These are phyloP conservation scores for Huiozyma sinensis DNA, from an alignment of 805 yeast genomes.

Conservation along the genomic window DNA sequence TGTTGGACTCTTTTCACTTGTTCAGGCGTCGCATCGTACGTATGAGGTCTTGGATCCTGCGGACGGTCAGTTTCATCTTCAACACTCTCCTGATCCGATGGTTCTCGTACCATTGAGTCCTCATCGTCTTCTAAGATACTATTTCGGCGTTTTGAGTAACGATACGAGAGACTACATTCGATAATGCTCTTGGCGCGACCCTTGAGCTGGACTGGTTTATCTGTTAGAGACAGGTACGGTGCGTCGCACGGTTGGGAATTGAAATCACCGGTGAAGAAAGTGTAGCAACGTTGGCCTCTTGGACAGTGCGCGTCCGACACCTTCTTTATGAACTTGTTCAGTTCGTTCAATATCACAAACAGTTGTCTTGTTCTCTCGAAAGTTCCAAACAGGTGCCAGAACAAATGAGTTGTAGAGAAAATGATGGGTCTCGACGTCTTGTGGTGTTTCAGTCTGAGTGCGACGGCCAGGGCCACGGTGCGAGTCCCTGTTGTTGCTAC, in stretches of 20 bases:
- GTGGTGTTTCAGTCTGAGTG: slow-evolving; percentile 34
- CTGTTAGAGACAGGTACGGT: slow-evolving; percentile 62
- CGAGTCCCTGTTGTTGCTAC: slow-evolving; percentile 48
- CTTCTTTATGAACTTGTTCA: slow-evolving; percentile 38
- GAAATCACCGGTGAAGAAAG: slow-evolving; percentile 77
- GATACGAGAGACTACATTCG: slow-evolving; percentile 50
- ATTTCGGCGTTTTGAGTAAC: slow-evolving; percentile 37
- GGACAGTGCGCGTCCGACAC: slow-evolving; percentile 28
- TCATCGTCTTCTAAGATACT: slow-evolving; percentile 46
- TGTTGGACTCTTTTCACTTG: slow-evolving; percentile 34
- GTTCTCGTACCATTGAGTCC: slow-evolving; percentile 9
- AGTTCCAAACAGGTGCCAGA: slow-evolving; percentile 93
- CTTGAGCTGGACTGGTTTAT: slow-evolving; percentile 44
- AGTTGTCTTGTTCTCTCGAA: slow-evolving; percentile 81
- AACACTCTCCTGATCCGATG: slow-evolving; percentile 32
- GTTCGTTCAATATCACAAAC: slow-evolving; percentile 46
- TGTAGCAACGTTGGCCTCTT: slow-evolving; percentile 14
- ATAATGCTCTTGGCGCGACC: slow-evolving; percentile 43
- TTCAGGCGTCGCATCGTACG: slow-evolving; percentile 36
- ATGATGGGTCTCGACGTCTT: slow-evolving; percentile 30
- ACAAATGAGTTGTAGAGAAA: slow-evolving; percentile 80
- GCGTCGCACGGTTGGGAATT: slow-evolving; percentile 78
- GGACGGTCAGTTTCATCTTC: slow-evolving; percentile 39
- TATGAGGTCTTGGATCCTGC: slow-evolving; percentile 46
- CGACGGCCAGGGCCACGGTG: slow-evolving; percentile 57